phyloP scores from a whole-genome alignment of 208 protist genomes.

The Crithidia sp. region DNA sequence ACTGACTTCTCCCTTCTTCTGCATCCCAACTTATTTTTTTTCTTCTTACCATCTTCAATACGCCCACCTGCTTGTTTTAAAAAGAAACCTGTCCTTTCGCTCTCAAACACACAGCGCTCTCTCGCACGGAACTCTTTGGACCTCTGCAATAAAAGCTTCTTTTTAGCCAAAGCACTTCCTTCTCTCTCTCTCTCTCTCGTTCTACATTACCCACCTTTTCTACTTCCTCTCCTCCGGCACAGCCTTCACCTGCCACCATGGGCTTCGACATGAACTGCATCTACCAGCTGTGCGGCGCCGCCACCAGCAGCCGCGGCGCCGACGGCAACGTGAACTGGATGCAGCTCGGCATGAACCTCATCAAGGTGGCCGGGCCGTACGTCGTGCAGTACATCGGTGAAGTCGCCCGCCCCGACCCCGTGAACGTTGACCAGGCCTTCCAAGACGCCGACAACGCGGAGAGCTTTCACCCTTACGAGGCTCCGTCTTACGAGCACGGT shows the following conservation, averaged over 20 bases:
- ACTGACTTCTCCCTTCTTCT: neutral
- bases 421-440: slow-evolving; percentile 55
- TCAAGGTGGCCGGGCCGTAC: slow-evolving; percentile 51
- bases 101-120: no score
- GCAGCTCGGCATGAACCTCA: slow-evolving; percentile 37
- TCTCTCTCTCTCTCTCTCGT: no score
- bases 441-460: slow-evolving; percentile 39
- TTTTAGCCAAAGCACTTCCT: no score
- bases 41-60: neutral
- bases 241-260: slow-evolving; percentile 21
- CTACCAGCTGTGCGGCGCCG: slow-evolving; percentile 28
- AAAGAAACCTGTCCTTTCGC: no score
- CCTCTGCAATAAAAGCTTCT: no score
- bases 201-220: no score
- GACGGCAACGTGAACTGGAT: slow-evolving; percentile 39
- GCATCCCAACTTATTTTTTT: neutral
- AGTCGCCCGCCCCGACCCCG: slow-evolving; percentile 34
- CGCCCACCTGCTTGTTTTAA: no score
- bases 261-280: slow-evolving; percentile 48
- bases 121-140: no score
- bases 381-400: slow-evolving; percentile 61
- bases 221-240: neutral
- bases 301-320: slow-evolving; percentile 26
- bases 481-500: slow-evolving; percentile 35
- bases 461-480: slow-evolving; percentile 54